These are phyloP conservation scores for Irpex rosettiformis DNA, from an alignment of 1,284 basidiomycete genomes.

Conservation along the genomic window DNA sequence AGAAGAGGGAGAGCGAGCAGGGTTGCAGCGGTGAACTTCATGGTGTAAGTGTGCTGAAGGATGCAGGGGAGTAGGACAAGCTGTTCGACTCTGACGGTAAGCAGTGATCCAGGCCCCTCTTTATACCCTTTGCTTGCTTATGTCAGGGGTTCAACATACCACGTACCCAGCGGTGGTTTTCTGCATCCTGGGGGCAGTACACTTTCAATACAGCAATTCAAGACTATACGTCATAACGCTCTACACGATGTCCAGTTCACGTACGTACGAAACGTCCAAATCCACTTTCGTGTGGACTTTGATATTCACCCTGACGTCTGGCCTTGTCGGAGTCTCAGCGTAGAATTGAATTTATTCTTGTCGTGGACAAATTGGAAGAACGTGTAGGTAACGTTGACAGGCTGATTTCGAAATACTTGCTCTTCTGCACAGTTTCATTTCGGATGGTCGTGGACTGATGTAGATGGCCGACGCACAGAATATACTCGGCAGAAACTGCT, in stretches of 20 bases:
- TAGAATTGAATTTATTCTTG: background rate
- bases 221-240: background rate
- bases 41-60: background rate
- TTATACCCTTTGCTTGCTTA: background rate
- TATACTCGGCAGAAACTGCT: background rate
- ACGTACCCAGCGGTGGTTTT: too few relatives aligned
- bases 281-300: background rate
- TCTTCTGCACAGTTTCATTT: background rate
- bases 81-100: background rate
- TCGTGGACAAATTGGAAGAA: background rate
- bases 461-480: background rate
- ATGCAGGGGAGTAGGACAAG: background rate
- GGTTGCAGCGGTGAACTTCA: constrained; percentile 1
- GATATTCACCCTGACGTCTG: background rate
- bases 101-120: background rate
- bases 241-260: background rate
- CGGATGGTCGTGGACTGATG: background rate
- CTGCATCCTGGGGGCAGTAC: background rate
- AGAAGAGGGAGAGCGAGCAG: constrained; percentile 4
- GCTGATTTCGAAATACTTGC: background rate
- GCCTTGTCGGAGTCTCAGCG: background rate
- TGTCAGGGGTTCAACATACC: too few relatives aligned
- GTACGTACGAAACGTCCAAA: background rate
- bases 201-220: background rate
- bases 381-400: background rate